phyloP scores from a whole-genome alignment of 352 stramenopile species.

The Phytophthora chlamydospora region DNA sequence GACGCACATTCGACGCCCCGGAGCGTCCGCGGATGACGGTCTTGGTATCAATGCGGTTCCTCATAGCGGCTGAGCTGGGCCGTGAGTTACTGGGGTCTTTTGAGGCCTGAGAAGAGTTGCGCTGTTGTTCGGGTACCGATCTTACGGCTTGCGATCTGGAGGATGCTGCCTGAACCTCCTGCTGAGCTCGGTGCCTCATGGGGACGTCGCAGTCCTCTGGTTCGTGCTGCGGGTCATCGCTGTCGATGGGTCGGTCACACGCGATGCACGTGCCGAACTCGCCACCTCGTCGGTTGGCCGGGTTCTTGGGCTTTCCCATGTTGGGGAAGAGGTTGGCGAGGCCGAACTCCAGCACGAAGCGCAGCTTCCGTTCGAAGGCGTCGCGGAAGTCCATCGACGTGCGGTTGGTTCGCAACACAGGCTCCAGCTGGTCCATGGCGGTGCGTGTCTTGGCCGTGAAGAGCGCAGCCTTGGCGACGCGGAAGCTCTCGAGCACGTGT shows the following conservation, averaged over 20 bases:
- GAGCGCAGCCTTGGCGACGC: slow-evolving; percentile 43
- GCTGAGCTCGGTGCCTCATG: slow-evolving; percentile 19
- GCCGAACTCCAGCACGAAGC: slow-evolving; percentile 62
- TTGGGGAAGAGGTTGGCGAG: slow-evolving; percentile 73
- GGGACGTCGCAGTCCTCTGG: slow-evolving; percentile 15
- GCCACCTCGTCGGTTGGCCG: slow-evolving; percentile 29
- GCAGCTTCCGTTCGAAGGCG: slow-evolving; percentile 47
- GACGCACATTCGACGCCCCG: slow-evolving; percentile 33
- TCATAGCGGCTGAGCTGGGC: slow-evolving; percentile 23
- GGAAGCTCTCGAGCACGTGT: slow-evolving; percentile 59
- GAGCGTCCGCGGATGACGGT: slow-evolving; percentile 52
- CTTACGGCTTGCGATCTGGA: slow-evolving; percentile 16
- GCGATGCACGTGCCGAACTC: slow-evolving; percentile 67
- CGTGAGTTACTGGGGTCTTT: slow-evolving; percentile 4
- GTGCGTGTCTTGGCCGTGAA: slow-evolving; percentile 48
- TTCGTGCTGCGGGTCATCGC: slow-evolving; percentile 20
- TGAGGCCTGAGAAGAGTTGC: slow-evolving; percentile 27
- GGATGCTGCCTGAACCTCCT: not conserved
- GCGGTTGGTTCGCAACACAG: slow-evolving; percentile 45
- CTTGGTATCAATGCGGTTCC: slow-evolving; percentile 59
- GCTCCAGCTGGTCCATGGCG: slow-evolving; percentile 57
- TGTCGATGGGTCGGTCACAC: slow-evolving; percentile 64
- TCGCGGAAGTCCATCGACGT: slow-evolving; percentile 53
- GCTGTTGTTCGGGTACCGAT: slow-evolving; percentile 38
- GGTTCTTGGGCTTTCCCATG: slow-evolving; percentile 38